Conservation (phyloP, 768 basidiomycete species). For the Solioccasus polychromus region DNA sequence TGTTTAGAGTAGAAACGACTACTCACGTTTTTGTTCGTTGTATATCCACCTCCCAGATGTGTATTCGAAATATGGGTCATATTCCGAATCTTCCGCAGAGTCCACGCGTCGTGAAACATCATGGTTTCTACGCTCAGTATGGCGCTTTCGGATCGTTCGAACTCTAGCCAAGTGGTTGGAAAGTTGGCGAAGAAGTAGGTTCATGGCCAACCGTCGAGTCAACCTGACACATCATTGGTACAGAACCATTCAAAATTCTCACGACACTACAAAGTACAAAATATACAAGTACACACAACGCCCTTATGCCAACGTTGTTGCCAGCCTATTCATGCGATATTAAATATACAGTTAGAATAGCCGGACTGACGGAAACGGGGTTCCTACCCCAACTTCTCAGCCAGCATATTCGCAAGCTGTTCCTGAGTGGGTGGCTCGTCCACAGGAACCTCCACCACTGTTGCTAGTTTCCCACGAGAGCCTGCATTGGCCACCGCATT, state of each 20-base stretch:
- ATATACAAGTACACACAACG: too few species aligned
- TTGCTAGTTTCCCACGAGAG: background rate
- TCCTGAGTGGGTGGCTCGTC: background rate
- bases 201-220: too few species aligned
- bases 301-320: too few species aligned
- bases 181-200: too few species aligned
- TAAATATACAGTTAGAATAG: background rate
- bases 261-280: too few species aligned
- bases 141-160: background rate
- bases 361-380: background rate
- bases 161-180: too few species aligned
- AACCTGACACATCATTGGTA: too few species aligned
- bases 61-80: background rate
- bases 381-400: background rate
- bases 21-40: slow-evolving; percentile 8
- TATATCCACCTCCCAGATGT: slow-evolving; percentile 9
- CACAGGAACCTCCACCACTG: background rate
- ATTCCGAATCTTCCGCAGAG: background rate
- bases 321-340: too few species aligned
- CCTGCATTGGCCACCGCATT: background rate
- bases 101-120: too few species aligned
- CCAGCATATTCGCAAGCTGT: background rate
- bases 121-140: background rate
- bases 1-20: too few species aligned
- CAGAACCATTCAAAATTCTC: too few species aligned